phyloP scores from a whole-genome alignment of 345 rosid genomes.

The Hibiscus tridactylites region DNA sequence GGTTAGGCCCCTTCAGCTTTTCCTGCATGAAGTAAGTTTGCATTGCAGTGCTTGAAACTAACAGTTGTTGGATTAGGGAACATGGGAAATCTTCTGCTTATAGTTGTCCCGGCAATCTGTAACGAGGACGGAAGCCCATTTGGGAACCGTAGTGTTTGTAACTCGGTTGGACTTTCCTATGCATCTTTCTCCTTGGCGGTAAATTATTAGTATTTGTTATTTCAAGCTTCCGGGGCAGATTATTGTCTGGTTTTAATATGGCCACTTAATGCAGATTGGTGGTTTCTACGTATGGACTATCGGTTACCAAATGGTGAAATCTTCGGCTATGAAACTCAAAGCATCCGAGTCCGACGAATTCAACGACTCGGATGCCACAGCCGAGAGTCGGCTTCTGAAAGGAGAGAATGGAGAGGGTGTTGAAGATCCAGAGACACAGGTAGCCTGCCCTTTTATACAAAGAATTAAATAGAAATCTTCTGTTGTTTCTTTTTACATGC shows the following conservation, averaged over 20 bases:
- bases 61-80: constrained; percentile 37
- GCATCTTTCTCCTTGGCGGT: too few relatives aligned
- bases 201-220: too few relatives aligned
- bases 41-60: background rate
- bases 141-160: constrained; percentile 44
- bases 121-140: constrained; percentile 73
- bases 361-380: constrained; percentile 26
- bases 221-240: too few relatives aligned
- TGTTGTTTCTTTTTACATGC: too few relatives aligned
- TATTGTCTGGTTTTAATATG: too few relatives aligned
- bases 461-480: too few relatives aligned
- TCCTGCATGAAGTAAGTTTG: background rate
- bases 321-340: constrained; percentile 40
- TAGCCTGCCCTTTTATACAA: background rate
- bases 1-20: background rate
- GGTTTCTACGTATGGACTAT: constrained; percentile 94
- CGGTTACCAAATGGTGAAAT: constrained; percentile 49
- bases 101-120: constrained; percentile 78
- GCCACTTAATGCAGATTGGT: constrained; percentile 28
- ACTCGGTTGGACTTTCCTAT: constrained; percentile 64
- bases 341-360: constrained; percentile 27
- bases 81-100: constrained; percentile 78
- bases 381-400: constrained; percentile 44
- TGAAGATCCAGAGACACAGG: constrained; percentile 23
- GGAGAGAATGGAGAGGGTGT: constrained; percentile 23